Percentiles rank a stretch among this genome's conserved stretches.
These are phyloP conservation scores for Paraphoma sp. DNA, from an alignment of 2,329 filamentous ascomycete species.

Conservation along the genomic window DNA sequence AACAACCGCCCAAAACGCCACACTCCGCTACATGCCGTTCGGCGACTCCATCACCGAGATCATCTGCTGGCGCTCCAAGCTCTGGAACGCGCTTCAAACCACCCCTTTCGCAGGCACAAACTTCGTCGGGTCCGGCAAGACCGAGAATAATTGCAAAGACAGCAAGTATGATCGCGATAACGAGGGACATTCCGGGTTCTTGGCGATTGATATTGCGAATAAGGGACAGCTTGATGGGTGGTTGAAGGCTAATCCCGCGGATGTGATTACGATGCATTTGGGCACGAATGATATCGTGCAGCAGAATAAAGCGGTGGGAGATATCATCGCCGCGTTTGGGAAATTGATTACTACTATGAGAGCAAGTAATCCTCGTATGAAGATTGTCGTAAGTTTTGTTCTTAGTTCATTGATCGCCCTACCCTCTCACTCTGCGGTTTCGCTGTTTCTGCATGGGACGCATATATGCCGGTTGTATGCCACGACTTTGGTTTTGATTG, in stretches of 20 bases:
- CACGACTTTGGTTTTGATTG: too few species aligned
- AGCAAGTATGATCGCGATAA: conserved; percentile 53
- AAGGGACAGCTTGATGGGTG: conserved; percentile 53
- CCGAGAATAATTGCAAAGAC: conserved; percentile 45
- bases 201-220: conserved; percentile 54
- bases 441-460: too few species aligned
- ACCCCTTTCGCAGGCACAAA: conserved; percentile 49
- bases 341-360: conserved; percentile 51
- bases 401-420: too few species aligned
- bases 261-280: conserved; percentile 56
- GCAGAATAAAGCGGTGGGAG: conserved; percentile 39
- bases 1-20: conserved; percentile 22
- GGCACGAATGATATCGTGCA: conserved; percentile 55
- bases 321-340: conserved; percentile 53
- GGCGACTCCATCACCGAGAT: conserved; percentile 55
- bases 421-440: too few species aligned
- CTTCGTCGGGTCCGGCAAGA: conserved; percentile 46
- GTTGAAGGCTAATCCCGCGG: conserved; percentile 52
- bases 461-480: too few species aligned
- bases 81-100: conserved; percentile 51
- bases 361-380: conserved; percentile 49
- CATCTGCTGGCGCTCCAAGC: conserved; percentile 52
- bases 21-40: conserved; percentile 51
- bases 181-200: conserved; percentile 54
- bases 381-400: conserved; percentile 49